A percentile compares a stretch with the other conserved stretches of the same genome.
These are phyloP conservation scores for Schizosaccharomyces octosporus DNA, from an alignment of 805 yeast genomes.

Conservation along the genomic window DNA sequence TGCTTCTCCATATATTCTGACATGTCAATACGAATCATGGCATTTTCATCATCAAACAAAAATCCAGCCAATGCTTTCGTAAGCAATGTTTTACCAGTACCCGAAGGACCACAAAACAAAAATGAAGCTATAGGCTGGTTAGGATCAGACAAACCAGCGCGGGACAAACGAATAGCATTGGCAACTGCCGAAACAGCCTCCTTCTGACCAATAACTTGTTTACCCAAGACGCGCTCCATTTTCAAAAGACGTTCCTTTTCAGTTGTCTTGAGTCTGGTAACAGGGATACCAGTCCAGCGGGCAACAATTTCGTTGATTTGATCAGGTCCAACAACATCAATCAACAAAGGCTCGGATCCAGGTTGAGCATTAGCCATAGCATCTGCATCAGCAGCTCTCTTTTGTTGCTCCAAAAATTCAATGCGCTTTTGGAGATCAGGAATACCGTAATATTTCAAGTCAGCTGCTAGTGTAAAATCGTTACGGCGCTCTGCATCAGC, in stretches of 20 bases:
- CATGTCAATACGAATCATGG: slow-evolving; percentile 93
- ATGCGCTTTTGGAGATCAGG: slow-evolving; percentile 71
- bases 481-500: slow-evolving; percentile 91
- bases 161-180: slow-evolving; percentile 71
- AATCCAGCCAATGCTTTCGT: slow-evolving; percentile 94
- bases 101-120: slow-evolving; percentile 80
- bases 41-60: slow-evolving; percentile 83
- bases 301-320: slow-evolving; percentile 95
- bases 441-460: slow-evolving; percentile 85
- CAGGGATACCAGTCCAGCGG: slow-evolving; percentile 89
- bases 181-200: slow-evolving; percentile 93
- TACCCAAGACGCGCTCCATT: slow-evolving; percentile 70
- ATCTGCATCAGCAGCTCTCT: slow-evolving; percentile 27
- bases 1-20: slow-evolving; percentile 88
- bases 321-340: slow-evolving; percentile 75
- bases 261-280: slow-evolving; percentile 76
- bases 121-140: slow-evolving; percentile 79
- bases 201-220: slow-evolving; percentile 78
- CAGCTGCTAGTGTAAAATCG: slow-evolving; percentile 86
- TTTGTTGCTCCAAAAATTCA: slow-evolving; percentile 49
- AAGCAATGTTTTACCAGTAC: slow-evolving; percentile 94
- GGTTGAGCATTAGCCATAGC: slow-evolving; percentile 14
- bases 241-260: slow-evolving; percentile 81
- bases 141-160: slow-evolving; percentile 91
- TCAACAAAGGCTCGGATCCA: slow-evolving; percentile 32